A percentile compares a stretch with the other conserved stretches of the same genome.
These are phyloP conservation scores for Dichomitus squalens DNA, from an alignment of 1,284 basidiomycete genomes.

Conservation along the genomic window DNA sequence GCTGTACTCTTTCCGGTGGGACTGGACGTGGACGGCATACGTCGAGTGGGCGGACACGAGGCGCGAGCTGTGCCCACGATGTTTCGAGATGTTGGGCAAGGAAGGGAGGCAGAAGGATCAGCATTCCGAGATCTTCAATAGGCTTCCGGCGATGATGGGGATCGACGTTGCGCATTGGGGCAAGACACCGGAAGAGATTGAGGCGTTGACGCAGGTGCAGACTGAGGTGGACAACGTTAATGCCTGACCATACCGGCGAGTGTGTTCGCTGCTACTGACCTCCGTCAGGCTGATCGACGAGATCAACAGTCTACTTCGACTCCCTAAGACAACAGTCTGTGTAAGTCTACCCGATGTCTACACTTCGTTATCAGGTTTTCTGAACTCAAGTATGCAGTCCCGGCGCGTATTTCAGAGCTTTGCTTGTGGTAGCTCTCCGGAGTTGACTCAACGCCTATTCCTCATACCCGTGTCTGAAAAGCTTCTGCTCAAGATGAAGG, in stretches of 20 bases:
- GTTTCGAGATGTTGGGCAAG: conserved; percentile 9
- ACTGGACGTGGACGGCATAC: conserved; percentile 6
- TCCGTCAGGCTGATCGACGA: no score
- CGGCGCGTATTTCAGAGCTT: no score
- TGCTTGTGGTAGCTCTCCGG: no score
- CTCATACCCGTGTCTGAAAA: neutral
- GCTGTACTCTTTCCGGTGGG: conserved; percentile 8
- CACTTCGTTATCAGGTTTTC: no score
- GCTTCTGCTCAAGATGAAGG: conserved; percentile 8
- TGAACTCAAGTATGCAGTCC: no score
- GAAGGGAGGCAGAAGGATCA: conserved; percentile 6
- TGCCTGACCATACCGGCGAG: no score
- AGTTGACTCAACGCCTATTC: no score
- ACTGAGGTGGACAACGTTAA: neutral
- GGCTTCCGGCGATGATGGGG: conserved; percentile 12
- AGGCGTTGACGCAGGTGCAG: neutral
- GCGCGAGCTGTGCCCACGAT: conserved; percentile 12
- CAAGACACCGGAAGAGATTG: neutral
- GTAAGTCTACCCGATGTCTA: no score
- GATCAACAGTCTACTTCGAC: no score
- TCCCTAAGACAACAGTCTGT: no score
- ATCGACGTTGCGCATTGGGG: conserved; percentile 3
- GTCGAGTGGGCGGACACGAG: conserved; percentile 7
- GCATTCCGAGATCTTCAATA: conserved; percentile 3
- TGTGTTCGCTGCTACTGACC: no score